Base-by-base conservation (phyloP, 306 rosid genomes). In the Vigna angularis region DNA sequence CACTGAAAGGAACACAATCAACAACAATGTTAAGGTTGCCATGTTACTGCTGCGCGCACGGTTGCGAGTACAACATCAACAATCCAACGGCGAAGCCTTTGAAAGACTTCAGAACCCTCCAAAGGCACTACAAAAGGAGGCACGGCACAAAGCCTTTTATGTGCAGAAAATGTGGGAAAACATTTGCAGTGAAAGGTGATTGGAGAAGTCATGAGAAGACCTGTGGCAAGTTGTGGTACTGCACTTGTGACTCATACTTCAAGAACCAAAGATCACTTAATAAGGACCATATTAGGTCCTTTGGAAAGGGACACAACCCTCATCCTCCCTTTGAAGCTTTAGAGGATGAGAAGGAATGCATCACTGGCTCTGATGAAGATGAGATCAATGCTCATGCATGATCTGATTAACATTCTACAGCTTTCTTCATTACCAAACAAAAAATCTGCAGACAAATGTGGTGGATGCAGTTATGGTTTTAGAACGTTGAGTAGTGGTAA, bases 151-250 rank as follows among this genome's bases (percentile, higher is more conserved):
- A 92, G 80, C 97, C 97, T 4, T 94, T 94, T 14, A 79, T 68
- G 85, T 94, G 98, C 34, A 80, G 97, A 53, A 92, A 92, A 82
- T 94, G 98, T 82, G 96, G 88, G 44, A 94, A 92, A 72, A 61
- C 94, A 26, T 90, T 94, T 20, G 98, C 98, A 0, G 97, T 94
- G 0, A 94, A 94, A 86, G 97, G 98, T 8, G 98, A 94, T 55
- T 94, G 98, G 98, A 85, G 98, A 83, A 94, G 97, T 42, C 98
- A 94, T 38, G 98, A 94, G 81, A 94, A 94, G 85, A 94, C 92
- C 66, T 94, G 98, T 67, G 98, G 98, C 15, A 94, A 92, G 85
- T 79, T 94, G 1, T 94, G 98, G 98, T 94, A 88, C 80, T 94
- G 98, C 85, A 82, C 87, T 30, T 94, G 98, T 72, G 97, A 97